These are phyloP conservation scores for Talaromyces sp. DNA, from an alignment of 2,329 filamentous ascomycete genomes.

Conservation along the genomic window DNA sequence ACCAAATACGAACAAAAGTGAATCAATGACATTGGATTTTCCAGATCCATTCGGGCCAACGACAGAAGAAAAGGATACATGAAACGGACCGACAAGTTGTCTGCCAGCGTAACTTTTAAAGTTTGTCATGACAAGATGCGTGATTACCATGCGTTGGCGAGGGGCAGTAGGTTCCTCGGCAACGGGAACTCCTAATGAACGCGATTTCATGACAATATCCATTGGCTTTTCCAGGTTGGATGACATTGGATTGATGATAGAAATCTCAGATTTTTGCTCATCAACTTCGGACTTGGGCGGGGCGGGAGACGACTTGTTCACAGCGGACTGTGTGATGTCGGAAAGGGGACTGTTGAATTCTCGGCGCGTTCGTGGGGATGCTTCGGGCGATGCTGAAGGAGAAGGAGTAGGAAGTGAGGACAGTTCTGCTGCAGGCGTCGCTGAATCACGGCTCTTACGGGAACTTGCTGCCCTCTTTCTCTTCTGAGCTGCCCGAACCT, in stretches of 20 bases:
- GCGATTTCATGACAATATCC: conserved; percentile 87
- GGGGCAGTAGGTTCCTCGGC: conserved; percentile 70
- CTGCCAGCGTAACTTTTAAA: conserved; percentile 98
- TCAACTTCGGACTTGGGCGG: conserved; percentile 28
- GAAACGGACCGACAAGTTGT: conserved; percentile 94
- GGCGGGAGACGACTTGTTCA: conserved; percentile 53
- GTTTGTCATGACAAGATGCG: conserved; percentile 84
- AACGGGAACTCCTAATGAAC: conserved; percentile 58
- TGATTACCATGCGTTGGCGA: conserved; percentile 85
- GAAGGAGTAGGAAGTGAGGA: conserved; percentile 43
- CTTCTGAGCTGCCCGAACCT: conserved; percentile 55
- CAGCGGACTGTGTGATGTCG: conserved; percentile 64
- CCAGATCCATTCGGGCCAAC: conserved; percentile 97
- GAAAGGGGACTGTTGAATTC: conserved; percentile 47
- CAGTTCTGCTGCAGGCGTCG: conserved; percentile 31
- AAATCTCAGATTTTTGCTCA: conserved; percentile 45
- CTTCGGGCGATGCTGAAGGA: conserved; percentile 53
- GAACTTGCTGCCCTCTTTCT: conserved; percentile 54
- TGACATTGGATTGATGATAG: conserved; percentile 67
- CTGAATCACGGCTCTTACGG: conserved; percentile 37
- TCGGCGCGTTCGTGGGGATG: conserved; percentile 33
- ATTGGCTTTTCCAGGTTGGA: conserved; percentile 80
- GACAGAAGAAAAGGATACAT: conserved; percentile 94
- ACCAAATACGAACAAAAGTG: conserved; percentile 95
- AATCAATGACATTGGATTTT: conserved; percentile 98